Evolutionary conservation across 768 basidiomycete genomes (phyloP).

Genomic region (Pleurotus salmoneostramineus): DNA sequence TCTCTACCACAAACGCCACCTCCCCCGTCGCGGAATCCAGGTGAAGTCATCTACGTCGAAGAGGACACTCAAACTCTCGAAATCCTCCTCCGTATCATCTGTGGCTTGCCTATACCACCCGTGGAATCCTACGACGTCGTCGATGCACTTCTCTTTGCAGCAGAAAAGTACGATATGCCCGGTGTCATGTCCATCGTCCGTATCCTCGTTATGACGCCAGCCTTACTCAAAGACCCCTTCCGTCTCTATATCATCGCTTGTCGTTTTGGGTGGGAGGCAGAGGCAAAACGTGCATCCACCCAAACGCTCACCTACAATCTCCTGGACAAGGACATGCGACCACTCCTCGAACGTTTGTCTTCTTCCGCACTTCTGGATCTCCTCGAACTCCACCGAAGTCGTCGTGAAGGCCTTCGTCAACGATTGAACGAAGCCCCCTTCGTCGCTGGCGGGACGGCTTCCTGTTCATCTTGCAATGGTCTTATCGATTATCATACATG

Average conservation of each 20-base stretch:
- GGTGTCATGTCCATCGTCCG: constrained; percentile 60
- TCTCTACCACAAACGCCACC: constrained; percentile 41
- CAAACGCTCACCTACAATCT: constrained; percentile 53
- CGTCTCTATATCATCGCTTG: constrained; percentile 52
- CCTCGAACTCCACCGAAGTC: constrained; percentile 47
- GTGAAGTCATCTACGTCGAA: constrained; percentile 46
- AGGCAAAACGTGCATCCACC: constrained; percentile 49
- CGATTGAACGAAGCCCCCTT: constrained; percentile 57
- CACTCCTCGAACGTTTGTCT: constrained; percentile 42
- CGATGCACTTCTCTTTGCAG: constrained; percentile 55
- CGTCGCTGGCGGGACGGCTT: constrained; percentile 38
- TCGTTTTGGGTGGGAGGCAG: constrained; percentile 56
- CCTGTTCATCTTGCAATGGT: constrained; percentile 49
- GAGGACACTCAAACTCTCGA: constrained; percentile 56
- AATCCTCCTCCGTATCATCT: constrained; percentile 55
- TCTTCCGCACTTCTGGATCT: constrained; percentile 51
- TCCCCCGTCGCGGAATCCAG: constrained; percentile 5
- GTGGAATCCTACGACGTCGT: constrained; percentile 49
- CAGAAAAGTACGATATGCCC: constrained; percentile 71
- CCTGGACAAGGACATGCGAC: constrained; percentile 39
- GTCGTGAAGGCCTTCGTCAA: constrained; percentile 44
- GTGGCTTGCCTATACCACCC: constrained; percentile 48
- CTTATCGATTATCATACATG: constrained; percentile 55
- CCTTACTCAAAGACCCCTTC: constrained; percentile 45
- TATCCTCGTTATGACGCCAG: constrained; percentile 49